Evolutionary conservation across 1,284 basidiomycete species (phyloP).

Genomic region (Phlebopus sp.): DNA sequence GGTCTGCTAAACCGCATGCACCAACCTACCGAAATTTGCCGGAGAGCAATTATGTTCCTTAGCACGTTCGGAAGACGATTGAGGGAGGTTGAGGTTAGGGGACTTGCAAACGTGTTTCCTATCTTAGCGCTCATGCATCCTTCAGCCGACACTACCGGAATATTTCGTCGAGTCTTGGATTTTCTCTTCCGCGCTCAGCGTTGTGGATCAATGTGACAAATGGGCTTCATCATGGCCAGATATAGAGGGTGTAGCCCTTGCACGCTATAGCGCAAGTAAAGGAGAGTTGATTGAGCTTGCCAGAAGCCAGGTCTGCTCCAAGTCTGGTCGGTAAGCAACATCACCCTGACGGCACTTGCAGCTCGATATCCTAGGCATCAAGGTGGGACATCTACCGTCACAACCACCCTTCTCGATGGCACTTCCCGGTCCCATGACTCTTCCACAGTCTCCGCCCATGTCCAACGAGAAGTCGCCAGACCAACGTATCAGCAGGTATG

Average conservation of each 20-base stretch:
- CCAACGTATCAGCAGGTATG: slow-evolving; percentile 55
- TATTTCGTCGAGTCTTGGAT: slow-evolving; percentile 93
- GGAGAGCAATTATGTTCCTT: slow-evolving; percentile 71
- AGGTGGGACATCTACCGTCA: slow-evolving; percentile 66
- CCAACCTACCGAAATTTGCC: slow-evolving; percentile 64
- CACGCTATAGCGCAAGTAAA: slow-evolving; percentile 64
- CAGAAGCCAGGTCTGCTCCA: slow-evolving; percentile 62
- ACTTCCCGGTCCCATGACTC: slow-evolving; percentile 16
- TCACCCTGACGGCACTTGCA: slow-evolving; percentile 32
- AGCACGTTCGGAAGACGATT: slow-evolving; percentile 78
- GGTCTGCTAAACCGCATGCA: slow-evolving; percentile 73
- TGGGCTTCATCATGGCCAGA: slow-evolving; percentile 57
- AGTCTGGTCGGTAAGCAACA: background rate
- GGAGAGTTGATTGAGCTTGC: slow-evolving; percentile 84
- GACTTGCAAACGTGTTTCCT: background rate
- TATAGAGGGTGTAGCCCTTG: slow-evolving; percentile 43
- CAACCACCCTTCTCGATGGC: slow-evolving; percentile 69
- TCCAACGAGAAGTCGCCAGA: slow-evolving; percentile 29
- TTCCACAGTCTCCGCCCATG: slow-evolving; percentile 14
- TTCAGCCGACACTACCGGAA: slow-evolving; percentile 64
- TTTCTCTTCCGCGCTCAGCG: slow-evolving; percentile 86
- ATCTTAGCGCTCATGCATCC: slow-evolving; percentile 16
- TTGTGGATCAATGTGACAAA: slow-evolving; percentile 79
- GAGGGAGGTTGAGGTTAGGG: slow-evolving; percentile 69
- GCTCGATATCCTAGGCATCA: slow-evolving; percentile 82